These are phyloP conservation scores for Amoebophrya sp. DNA, from an alignment of 169 alveolate species.

Conservation along the genomic window DNA sequence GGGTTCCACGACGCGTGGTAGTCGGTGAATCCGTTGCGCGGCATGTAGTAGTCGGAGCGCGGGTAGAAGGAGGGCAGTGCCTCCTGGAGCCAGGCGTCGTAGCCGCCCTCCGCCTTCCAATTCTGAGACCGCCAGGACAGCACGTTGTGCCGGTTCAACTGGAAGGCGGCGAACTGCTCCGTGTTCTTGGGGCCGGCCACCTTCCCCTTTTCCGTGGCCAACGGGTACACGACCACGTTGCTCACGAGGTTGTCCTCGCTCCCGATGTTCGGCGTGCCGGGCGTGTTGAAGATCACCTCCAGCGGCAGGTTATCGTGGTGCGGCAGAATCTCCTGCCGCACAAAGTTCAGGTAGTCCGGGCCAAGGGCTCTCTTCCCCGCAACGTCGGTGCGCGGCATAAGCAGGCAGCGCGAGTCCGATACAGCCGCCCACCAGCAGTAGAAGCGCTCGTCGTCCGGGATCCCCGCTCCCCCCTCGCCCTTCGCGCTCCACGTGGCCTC, in stretches of 20 bases:
- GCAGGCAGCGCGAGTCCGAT: background rate
- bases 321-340: background rate
- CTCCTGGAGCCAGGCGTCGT: background rate
- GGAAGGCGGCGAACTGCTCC: background rate
- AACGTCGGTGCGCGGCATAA: background rate
- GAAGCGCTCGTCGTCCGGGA: background rate
- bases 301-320: background rate
- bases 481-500: background rate
- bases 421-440: slow-evolving; percentile 5
- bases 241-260: background rate
- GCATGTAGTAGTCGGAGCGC: background rate
- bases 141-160: background rate
- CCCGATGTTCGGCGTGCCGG: background rate
- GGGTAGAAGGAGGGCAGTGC: background rate
- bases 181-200: no score
- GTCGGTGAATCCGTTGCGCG: background rate
- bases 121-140: background rate
- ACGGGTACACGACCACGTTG: background rate
- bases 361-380: background rate
- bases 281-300: background rate
- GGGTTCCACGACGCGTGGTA: background rate
- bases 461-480: no score
- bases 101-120: background rate
- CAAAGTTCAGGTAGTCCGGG: background rate
- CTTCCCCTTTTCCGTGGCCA: background rate